phyloP scores from a whole-genome alignment of 2,329 filamentous ascomycete species.

The Dothidotthia symphoricarpi region DNA sequence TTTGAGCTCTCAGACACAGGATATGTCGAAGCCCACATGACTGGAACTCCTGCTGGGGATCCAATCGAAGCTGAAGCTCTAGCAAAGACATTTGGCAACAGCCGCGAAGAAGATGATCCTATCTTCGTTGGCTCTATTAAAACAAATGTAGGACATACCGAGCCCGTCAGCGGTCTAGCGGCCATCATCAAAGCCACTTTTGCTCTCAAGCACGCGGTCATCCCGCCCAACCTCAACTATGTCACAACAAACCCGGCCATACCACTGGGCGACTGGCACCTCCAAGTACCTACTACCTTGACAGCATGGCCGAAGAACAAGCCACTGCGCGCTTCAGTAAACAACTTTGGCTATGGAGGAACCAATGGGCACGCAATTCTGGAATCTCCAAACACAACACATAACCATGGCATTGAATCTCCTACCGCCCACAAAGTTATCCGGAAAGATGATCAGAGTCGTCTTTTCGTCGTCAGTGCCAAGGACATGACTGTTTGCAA shows the following conservation, averaged over 20 bases:
- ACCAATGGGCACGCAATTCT: conserved; percentile 16
- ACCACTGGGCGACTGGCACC: background rate
- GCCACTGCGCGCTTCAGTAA: conserved; percentile 14
- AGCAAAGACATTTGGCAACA: too few species aligned
- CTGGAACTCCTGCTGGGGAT: conserved; percentile 26
- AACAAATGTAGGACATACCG: conserved; percentile 43
- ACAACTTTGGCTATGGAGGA: conserved; percentile 24
- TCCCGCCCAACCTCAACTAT: conserved; percentile 29
- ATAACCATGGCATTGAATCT: background rate
- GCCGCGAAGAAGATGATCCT: background rate
- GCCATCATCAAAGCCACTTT: conserved; percentile 38
- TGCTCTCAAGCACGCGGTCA: conserved; percentile 35
- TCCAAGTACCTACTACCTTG: conserved; percentile 1
- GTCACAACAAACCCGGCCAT: conserved; percentile 27
- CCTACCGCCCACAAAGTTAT: too few species aligned
- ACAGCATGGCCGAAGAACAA: conserved; percentile 6
- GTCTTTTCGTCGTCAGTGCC: too few species aligned
- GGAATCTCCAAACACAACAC: conserved; percentile 2
- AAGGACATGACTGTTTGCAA: too few species aligned
- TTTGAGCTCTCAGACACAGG: conserved; percentile 23
- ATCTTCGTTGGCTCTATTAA: conserved; percentile 14
- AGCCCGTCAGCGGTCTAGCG: conserved; percentile 37
- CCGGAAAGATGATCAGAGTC: too few species aligned
- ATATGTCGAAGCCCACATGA: conserved; percentile 32
- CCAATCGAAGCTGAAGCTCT: conserved; percentile 20